Evolutionary conservation across 768 basidiomycete species (phyloP), one percentile per base, ranked within the genome.

Genomic region (Dacryopinax spathularia): DNA sequence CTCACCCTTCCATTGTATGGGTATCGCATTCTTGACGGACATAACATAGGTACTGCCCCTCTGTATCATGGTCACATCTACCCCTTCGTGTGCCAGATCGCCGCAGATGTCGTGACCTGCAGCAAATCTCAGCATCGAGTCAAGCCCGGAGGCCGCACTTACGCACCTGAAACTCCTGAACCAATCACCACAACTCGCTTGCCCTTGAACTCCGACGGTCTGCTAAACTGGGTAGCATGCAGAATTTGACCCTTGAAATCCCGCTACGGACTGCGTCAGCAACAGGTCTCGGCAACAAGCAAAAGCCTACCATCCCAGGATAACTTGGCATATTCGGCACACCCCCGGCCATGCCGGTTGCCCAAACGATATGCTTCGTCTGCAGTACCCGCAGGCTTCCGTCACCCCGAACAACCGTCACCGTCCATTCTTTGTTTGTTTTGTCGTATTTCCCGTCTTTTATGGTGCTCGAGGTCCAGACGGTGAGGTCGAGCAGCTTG

Each of bases 161-260:
- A 10, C 41, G 25, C 64, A 78, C 80, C 79, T 1, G 82, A 85
- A 13, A 84, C 85, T 61, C 82, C 82, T 15, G 86, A 78, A 1
- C 87, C 87, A 2, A 89, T 73, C 1, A 89, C 82, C 2, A 84
- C 76, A 0, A 87, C 85, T 69, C 84, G 88, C 74, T 88, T 89
- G 16, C 85, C 87, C 1, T 69, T 44, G 67, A 83, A 83, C 35
- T 83, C 82, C 12, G 75, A 72, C 0, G 84, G 83, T n/a, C 70
- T 75, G 36, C 78, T 77, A 70, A 87, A 82, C 29, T 78, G 70
- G 6, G 72, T 76, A 0, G 86, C 86, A 70, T 89, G 88, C 16
- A 83, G 66, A 1, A 84, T 72, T 60, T 80, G 74, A 5, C 88
- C 88, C 66, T 83, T 80, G 77, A 86, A 88, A 4, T 74, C 75